Base-by-base conservation (phyloP, 768 basidiomycete genomes). In the Butyriboletus loyo region DNA sequence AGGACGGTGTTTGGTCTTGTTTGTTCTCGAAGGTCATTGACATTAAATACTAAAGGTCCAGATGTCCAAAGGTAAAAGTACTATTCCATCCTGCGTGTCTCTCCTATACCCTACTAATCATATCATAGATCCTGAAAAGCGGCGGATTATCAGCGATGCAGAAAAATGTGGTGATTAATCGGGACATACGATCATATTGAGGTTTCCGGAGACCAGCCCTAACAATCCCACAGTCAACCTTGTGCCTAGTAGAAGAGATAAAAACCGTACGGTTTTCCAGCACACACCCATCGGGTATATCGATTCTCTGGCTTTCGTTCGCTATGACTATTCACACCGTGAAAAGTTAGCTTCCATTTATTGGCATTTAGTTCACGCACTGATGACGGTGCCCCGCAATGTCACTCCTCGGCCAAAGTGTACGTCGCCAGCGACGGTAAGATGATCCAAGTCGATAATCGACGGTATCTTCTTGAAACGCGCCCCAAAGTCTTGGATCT, bases 391-490 rank as follows among this genome's bases (percentile, higher is more conserved):
- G 7, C 93, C 92, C 25, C 88, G 83, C 41, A 96, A 78, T 24
- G 87, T 89, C 30, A 92, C 85, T 63, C 88, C 88, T 53, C 87
- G 84, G 21, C 92, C 92, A 69, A 96, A 93, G 76, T 85, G 84
- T 31, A 95, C 91, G 68, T 95, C 90, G 36, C 92, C 93, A 37
- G 89, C 85, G 36, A 97, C 91, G 10, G 95, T 97, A 72, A 97
- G 78, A 72, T 97, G 94, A 70, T 97, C 95, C 58, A 96, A 77
- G 66, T 97, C 94, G 55, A 91, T 73, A 59, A 97, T 89, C 65
- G 83, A 83, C 28, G 94, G 94, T 62, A 96, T 94, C 71, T 87
- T 89, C 79, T 92, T 90, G 84, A 98, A 96, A 44, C 93, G 85
- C 71, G 91, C 90, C 75, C 94, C 89, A 79, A 96, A 96, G 68